Base-by-base conservation (phyloP, 2,329 filamentous ascomycete genomes). In the Aspergillus clavatus region DNA sequence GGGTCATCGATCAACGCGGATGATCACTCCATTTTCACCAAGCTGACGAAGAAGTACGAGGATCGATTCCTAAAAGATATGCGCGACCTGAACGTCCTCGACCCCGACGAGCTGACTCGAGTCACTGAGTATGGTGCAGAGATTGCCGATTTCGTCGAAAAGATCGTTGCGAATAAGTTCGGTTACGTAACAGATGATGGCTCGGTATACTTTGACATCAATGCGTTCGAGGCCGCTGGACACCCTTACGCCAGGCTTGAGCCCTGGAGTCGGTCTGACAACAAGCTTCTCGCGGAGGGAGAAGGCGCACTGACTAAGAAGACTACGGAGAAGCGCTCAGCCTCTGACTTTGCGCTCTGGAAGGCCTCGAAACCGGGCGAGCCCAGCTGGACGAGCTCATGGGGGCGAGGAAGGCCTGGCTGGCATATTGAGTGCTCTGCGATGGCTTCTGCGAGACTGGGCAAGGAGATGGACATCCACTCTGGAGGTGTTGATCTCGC, bases 351-450 rank as follows among this genome's bases (percentile, higher is more conserved):
- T 69, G 90, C 89, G 0, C 73, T 97, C 1, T 96, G 89, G 90
- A 97, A 97, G 67, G 83, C 84, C 43, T 90, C 86, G 1, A 96
- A 95, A 70, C 81, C 87, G 11, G 91, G 91, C 35, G 91, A 97
- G 74, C 91, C 91, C 0, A 86, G 81, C 54, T 97, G 91, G 91
- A 76, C 82, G 4, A 93, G 86, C 56, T 82, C 83, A 3, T 97
- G 91, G 90, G 89, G 91, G 4, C 77, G 83, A 45, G 90, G 90
- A 4, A 78, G 91, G 36, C 91, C 91, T 1, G 91, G 91, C 14
- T 97, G 91, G 91, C 91, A 96, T 62, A 96, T 96, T 60, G 90
- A 96, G 72, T 96, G 91, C 81, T 90, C 86, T 1, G 89, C 89
- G 12, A 96, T 97, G 91, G 89, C 90, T 0, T 91, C 87, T 2